Percentiles rank a stretch among this genome's conserved stretches.
Conservation (phyloP, 164 flowering plant genomes). For the Magnolia officinalis region DNA sequence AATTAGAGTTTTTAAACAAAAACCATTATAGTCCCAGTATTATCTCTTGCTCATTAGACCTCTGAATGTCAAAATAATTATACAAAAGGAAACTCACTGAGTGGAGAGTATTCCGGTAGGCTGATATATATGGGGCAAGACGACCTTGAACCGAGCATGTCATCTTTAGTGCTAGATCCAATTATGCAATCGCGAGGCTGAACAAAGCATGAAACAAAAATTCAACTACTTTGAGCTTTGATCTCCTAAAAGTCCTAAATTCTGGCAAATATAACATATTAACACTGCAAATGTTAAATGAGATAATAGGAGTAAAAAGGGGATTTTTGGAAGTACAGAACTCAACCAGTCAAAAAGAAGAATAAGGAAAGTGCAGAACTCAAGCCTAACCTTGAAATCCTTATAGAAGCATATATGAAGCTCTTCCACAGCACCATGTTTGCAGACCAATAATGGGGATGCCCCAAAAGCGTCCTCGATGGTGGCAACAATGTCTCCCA, state of each 20-base stretch:
- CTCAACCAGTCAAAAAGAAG: not conserved
- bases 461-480: slow-evolving; percentile 70
- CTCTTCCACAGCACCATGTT: slow-evolving; percentile 65
- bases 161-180: slow-evolving; percentile 19
- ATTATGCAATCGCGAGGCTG: slow-evolving; percentile 67
- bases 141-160: slow-evolving; percentile 23
- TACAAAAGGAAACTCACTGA: slow-evolving; percentile 13
- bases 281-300: too few species aligned
- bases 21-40: not conserved
- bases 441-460: slow-evolving; percentile 58
- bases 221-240: not conserved
- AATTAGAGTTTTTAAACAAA: too few species aligned
- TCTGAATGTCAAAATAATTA: not conserved
- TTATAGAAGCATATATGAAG: slow-evolving; percentile 75
- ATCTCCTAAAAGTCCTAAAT: not conserved
- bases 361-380: not conserved
- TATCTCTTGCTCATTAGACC: not conserved
- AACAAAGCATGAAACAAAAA: slow-evolving; percentile 15
- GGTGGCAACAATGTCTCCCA: slow-evolving; percentile 69
- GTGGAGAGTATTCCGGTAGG: slow-evolving; percentile 40
- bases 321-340: not conserved
- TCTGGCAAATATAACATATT: not conserved
- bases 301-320: not conserved
- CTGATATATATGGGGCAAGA: slow-evolving; percentile 70
- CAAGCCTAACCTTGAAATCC: slow-evolving; percentile 62